These are phyloP conservation scores for Centaurea solstitialis DNA, from an alignment of 129 eudicot species.

Conservation along the genomic window DNA sequence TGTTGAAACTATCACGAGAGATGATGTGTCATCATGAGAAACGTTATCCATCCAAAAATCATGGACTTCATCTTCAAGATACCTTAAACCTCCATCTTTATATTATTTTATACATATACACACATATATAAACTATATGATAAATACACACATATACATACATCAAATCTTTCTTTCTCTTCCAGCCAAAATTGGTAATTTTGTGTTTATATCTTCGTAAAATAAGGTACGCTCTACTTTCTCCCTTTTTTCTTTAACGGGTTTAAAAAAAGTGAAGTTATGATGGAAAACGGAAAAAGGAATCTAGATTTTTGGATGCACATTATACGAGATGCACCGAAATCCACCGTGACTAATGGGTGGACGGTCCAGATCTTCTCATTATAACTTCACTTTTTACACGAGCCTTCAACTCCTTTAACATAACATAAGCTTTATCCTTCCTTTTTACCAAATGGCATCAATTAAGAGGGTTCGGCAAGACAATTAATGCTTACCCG, in stretches of 20 bases:
- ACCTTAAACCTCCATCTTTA: neutral
- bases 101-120: neutral
- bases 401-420: too few species aligned
- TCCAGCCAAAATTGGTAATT: neutral
- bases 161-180: neutral
- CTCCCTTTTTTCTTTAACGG: neutral
- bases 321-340: too few species aligned
- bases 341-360: too few species aligned
- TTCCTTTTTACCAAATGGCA: too few species aligned
- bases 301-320: too few species aligned
- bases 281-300: too few species aligned
- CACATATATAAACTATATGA: neutral
- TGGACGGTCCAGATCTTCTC: too few species aligned
- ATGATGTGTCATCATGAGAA: slow-evolving; percentile 20
- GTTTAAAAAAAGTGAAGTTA: too few species aligned
- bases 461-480: too few species aligned
- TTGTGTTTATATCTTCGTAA: neutral
- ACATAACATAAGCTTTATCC: too few species aligned
- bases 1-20: slow-evolving; percentile 19
- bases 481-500: too few species aligned
- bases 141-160: neutral
- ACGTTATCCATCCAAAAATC: slow-evolving; percentile 28
- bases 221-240: neutral
- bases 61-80: slow-evolving; percentile 15
- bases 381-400: too few species aligned